Conservation (phyloP, 1,284 basidiomycete species). For the Puccinia triticina region DNA sequence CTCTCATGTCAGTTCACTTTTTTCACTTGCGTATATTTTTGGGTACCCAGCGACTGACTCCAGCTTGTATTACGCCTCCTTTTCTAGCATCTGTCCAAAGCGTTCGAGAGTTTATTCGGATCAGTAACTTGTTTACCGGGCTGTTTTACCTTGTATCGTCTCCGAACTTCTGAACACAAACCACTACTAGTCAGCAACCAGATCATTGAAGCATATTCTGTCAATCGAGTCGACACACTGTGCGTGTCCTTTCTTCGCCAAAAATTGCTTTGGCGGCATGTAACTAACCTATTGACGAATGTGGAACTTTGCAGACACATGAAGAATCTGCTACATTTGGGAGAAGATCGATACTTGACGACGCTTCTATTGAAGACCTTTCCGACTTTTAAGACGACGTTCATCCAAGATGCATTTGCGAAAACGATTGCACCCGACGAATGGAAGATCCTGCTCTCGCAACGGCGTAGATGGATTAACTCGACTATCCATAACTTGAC, state of each 20-base stretch:
- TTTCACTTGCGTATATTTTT: constrained; percentile 8
- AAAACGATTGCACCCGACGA: constrained; percentile 88
- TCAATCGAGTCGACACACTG: constrained; percentile 92
- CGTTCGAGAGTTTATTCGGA: constrained; percentile 94
- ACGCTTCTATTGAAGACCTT: constrained; percentile 93
- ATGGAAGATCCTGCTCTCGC: constrained; percentile 92
- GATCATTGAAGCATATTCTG: constrained; percentile 88
- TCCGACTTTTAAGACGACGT: constrained; percentile 88
- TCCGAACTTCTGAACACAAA: constrained; percentile 77
- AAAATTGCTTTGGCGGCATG: neutral
- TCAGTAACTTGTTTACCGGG: constrained; percentile 95
- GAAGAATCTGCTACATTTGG: constrained; percentile 84
- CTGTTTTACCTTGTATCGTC: constrained; percentile 93
- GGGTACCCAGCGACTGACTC: constrained; percentile 21
- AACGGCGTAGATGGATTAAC: constrained; percentile 99
- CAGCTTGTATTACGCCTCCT: neutral
- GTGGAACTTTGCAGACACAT: constrained; percentile 24
- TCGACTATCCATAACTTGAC: constrained; percentile 96
- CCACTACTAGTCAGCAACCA: constrained; percentile 70
- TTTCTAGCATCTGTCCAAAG: constrained; percentile 95
- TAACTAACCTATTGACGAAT: neutral
- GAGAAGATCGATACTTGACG: constrained; percentile 97
- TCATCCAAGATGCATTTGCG: constrained; percentile 88
- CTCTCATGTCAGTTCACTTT: constrained; percentile 54
- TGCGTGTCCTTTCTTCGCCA: constrained; percentile 67